phyloP scores from a whole-genome alignment of 208 protist species.

The Novymonas esmeraldas region DNA sequence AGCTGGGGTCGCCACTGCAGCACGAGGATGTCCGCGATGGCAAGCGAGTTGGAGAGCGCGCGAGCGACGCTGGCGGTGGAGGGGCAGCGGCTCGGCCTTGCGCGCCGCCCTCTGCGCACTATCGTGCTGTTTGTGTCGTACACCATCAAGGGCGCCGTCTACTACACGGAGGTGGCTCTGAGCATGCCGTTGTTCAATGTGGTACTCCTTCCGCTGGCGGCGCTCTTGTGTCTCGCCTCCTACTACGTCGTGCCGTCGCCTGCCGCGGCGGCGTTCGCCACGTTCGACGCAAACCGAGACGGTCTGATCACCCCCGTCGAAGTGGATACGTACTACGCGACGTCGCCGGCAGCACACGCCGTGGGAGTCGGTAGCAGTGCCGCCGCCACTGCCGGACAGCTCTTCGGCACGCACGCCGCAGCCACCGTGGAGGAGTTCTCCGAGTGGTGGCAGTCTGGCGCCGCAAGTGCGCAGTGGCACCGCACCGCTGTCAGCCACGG shows the following conservation, averaged over 20 bases:
- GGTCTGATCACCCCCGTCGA: conserved; percentile 49
- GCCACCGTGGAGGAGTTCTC: conserved; percentile 45
- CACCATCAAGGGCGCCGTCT: conserved; percentile 23
- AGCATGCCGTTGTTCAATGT: conserved; percentile 34
- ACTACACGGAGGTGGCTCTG: conserved; percentile 22
- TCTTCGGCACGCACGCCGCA: conserved; percentile 32
- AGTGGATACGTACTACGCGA: conserved; percentile 62
- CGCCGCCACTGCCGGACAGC: conserved; percentile 10
- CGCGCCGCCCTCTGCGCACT: conserved; percentile 46
- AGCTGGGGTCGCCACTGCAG: too few relatives aligned
- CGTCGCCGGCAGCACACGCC: conserved; percentile 29
- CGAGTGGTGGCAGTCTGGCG: conserved; percentile 55
- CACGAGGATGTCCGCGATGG: background rate
- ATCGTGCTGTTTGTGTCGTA: conserved; percentile 33
- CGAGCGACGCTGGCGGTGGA: conserved; percentile 39
- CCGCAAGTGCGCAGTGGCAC: conserved; percentile 40
- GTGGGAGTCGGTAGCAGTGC: conserved; percentile 5
- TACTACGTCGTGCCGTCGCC: conserved; percentile 46
- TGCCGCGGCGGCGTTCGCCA: conserved; percentile 37
- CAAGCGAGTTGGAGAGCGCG: conserved; percentile 31
- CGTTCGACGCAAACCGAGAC: conserved; percentile 58
- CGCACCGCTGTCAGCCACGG: conserved; percentile 54
- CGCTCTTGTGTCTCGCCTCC: conserved; percentile 42
- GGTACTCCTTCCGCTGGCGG: conserved; percentile 46
- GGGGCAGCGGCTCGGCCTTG: conserved; percentile 44